phyloP scores from a whole-genome alignment of 78 protist genomes.

The Isochrysis galbana region DNA sequence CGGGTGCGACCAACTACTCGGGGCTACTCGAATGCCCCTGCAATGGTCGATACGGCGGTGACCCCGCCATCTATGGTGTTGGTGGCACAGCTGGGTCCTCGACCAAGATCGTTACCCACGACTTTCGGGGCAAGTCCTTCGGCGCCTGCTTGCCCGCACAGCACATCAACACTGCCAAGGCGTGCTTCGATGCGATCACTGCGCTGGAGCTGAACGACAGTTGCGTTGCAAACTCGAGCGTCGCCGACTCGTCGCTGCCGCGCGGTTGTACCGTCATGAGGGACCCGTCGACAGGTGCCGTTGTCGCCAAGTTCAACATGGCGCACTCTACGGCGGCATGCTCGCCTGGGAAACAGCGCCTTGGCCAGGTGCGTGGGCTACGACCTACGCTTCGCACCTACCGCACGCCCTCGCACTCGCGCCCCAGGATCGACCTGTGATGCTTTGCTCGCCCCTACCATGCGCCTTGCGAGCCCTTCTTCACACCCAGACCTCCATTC shows the following conservation, averaged over 20 bases:
- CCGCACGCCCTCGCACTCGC: too few species aligned
- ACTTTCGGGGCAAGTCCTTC: background rate
- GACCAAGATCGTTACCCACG: background rate
- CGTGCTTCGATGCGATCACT: background rate
- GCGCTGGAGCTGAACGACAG: background rate
- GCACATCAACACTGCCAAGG: background rate
- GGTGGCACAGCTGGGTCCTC: background rate
- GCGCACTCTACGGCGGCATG: background rate
- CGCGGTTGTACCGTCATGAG: background rate
- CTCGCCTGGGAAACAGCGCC: background rate
- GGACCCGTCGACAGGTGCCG: background rate
- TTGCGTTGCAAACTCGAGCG: background rate
- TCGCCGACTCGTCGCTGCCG: background rate
- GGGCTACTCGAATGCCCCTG: slow-evolving; percentile 17
- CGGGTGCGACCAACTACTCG: background rate
- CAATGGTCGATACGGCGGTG: background rate
- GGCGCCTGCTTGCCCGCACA: background rate
- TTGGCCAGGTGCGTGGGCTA: too few species aligned
- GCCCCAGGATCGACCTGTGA: too few species aligned
- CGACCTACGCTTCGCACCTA: too few species aligned
- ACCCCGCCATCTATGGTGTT: background rate
- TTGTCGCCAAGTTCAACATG: background rate
- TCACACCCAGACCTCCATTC: too few species aligned
- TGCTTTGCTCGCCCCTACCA: too few species aligned
- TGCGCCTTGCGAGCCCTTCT: too few species aligned